phyloP scores from a whole-genome alignment of 805 yeast species.

The Kluyveromyces siamensis region DNA sequence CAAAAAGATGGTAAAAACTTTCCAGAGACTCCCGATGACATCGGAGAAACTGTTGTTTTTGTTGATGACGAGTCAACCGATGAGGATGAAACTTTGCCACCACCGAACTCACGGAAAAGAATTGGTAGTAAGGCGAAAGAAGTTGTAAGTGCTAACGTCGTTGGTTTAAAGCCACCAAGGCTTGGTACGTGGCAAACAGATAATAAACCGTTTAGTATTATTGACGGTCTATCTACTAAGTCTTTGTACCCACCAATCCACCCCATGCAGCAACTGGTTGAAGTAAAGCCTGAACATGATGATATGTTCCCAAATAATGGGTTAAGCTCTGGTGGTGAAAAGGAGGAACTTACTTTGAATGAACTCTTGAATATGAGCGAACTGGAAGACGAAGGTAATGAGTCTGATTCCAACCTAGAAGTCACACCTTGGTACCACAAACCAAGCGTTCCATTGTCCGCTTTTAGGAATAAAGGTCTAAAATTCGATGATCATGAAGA shows the following conservation, averaged over 20 bases:
- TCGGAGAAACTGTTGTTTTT: conserved; percentile 26
- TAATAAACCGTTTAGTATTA: conserved; percentile 82
- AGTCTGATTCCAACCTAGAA: conserved; percentile 29
- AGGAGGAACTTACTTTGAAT: conserved; percentile 50
- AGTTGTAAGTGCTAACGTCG: conserved; percentile 77
- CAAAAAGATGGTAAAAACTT: conserved; percentile 9
- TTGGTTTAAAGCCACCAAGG: conserved; percentile 83
- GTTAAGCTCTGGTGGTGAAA: conserved; percentile 24
- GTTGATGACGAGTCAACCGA: conserved; percentile 89
- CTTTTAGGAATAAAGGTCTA: conserved; percentile 76
- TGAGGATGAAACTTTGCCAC: conserved; percentile 79
- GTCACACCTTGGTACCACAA: conserved; percentile 30
- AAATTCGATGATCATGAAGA: conserved; percentile 24
- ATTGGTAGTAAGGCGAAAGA: conserved; percentile 83
- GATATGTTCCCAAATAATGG: conserved; percentile 9
- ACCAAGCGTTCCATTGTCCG: conserved; percentile 71
- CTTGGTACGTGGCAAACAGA: conserved; percentile 88
- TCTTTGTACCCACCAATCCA: conserved; percentile 50
- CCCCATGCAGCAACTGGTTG: conserved; percentile 23
- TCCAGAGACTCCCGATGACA: conserved; percentile 15
- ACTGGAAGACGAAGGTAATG: conserved; percentile 58
- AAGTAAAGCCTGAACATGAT: conserved; percentile 13
- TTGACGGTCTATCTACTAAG: conserved; percentile 88
- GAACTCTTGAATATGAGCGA: conserved; percentile 85
- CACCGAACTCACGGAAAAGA: conserved; percentile 43